Evolutionary conservation across 2,329 filamentous ascomycete genomes (phyloP), one percentile per base, ranked within the genome.

Genomic region (Drechslerella dactyloides): DNA sequence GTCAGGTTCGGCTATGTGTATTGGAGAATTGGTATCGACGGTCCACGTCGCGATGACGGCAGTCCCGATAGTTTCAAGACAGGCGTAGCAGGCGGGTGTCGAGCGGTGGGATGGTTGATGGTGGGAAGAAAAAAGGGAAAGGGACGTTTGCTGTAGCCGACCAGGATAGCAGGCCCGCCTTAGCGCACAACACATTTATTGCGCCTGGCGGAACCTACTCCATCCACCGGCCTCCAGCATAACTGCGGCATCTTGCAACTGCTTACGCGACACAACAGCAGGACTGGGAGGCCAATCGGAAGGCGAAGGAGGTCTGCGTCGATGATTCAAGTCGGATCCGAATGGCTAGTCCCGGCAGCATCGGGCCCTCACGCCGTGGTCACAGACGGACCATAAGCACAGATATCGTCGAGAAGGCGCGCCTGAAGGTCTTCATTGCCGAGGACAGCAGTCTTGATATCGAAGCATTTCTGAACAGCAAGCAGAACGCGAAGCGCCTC

Each of bases 351-450:
- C 62, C 62, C 53, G 73, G 68, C 51, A 75, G 56, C 17, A 63
- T 72, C 62, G 61, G 69, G 76, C 53, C 54, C 76, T 75, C 74
- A 75, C 77, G 77, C 58, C 66, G 75, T 40, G 77, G 78, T 72
- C 70, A 73, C 50, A 52, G 68, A 64, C 62, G 65, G 77, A 79
- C 53, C 73, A 76, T 61, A 77, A 77, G 73, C 75, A 81, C 74
- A 73, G 81, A 82, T 74, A 85, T 89, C 77, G 80, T 85, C 52
- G 84, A 87, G 66, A 81, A 83, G 69, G 85, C 87, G 2, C 82
- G 85, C 66, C 80, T 90, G 62, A 83, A 83, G 40, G 88, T 88
- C 75, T 81, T 88, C 50, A 81, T 89, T 55, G 87, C 87, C 8
- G 80, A 83, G 54, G 80, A 83, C 19, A 87, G 86, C 63, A 77